A percentile compares a stretch with the other conserved stretches of the same genome.
Evolutionary conservation across 1,139 yeast species (phyloP).

Genomic region (Saccharomyces hybrid): DNA sequence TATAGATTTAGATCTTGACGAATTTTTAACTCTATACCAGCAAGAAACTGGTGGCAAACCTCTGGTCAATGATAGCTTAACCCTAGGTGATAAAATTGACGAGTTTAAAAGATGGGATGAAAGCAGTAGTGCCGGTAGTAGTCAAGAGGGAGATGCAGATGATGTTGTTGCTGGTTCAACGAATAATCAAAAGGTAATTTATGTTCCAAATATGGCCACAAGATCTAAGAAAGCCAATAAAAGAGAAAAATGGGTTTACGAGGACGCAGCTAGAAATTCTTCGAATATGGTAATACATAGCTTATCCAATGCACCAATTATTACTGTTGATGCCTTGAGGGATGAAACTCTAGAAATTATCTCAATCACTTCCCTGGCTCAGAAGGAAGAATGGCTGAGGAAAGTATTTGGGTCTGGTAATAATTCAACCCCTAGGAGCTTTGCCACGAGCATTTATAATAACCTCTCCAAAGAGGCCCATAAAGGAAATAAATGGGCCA

Average conservation of each 20-base stretch:
- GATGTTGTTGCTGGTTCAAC: conserved; percentile 25
- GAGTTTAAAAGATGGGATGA: conserved; percentile 27
- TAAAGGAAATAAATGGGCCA: conserved; percentile 66
- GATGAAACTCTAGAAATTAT: conserved; percentile 85
- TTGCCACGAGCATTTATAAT: conserved; percentile 63
- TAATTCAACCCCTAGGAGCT: conserved; percentile 62
- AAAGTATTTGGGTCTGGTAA: conserved; percentile 67
- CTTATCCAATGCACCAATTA: conserved; percentile 58
- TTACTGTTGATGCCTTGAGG: conserved; percentile 63
- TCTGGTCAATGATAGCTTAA: conserved; percentile 10
- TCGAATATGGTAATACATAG: conserved; percentile 48
- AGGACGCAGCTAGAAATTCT: conserved; percentile 62
- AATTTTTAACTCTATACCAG: conserved; percentile 46
- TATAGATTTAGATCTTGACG: conserved; percentile 62
- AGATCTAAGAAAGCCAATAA: conserved; percentile 65
- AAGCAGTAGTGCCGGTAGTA: conserved; percentile 24
- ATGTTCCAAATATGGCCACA: conserved; percentile 64
- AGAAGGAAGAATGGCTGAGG: conserved; percentile 83
- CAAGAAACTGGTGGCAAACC: conserved; percentile 32
- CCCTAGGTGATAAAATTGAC: conserved; percentile 17
- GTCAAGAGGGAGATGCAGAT: conserved; percentile 29
- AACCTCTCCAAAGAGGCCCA: conserved; percentile 64
- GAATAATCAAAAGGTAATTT: conserved; percentile 47
- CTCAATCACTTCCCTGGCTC: conserved; percentile 62
- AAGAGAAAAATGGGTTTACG: conserved; percentile 74